Evolutionary conservation across 495 filamentous ascomycete species (phyloP).

Genomic region (Aspergillus biplanus): DNA sequence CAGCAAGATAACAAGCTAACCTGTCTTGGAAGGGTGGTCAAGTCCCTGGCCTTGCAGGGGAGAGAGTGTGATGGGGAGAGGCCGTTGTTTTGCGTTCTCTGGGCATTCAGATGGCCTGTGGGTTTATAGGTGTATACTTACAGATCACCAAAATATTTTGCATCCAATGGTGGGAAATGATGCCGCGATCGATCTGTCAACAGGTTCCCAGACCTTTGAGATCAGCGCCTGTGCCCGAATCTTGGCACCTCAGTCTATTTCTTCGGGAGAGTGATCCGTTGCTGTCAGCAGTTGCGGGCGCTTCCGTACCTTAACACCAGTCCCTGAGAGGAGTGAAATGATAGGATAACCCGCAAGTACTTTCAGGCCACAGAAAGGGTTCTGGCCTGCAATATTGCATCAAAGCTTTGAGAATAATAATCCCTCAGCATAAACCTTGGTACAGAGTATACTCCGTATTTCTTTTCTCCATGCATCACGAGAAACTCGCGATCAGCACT

Average conservation of each 20-base stretch:
- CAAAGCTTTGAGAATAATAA: background rate
- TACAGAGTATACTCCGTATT: background rate
- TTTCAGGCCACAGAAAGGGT: conserved; percentile 1
- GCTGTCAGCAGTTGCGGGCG: conserved; percentile 8
- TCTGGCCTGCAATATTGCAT: background rate
- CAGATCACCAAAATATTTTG: too few relatives aligned
- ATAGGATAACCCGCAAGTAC: background rate
- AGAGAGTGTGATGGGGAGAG: too few relatives aligned
- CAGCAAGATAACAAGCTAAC: background rate
- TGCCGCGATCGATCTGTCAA: too few relatives aligned
- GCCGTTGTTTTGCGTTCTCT: background rate
- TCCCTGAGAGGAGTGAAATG: background rate
- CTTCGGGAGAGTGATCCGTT: conserved; percentile 12
- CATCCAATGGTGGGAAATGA: too few relatives aligned
- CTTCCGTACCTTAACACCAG: background rate
- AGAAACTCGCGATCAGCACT: background rate
- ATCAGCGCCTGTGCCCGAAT: conserved; percentile 18
- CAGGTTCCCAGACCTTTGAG: conserved; percentile 7
- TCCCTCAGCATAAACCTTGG: background rate
- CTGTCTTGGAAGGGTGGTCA: background rate
- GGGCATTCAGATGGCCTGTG: too few relatives aligned
- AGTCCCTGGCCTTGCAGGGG: too few relatives aligned
- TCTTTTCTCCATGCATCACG: background rate
- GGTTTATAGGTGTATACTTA: too few relatives aligned
- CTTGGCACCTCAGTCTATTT: conserved; percentile 19